Conservation (phyloP, 768 basidiomycete genomes). For the Chalciporus sphaerocephalus region DNA sequence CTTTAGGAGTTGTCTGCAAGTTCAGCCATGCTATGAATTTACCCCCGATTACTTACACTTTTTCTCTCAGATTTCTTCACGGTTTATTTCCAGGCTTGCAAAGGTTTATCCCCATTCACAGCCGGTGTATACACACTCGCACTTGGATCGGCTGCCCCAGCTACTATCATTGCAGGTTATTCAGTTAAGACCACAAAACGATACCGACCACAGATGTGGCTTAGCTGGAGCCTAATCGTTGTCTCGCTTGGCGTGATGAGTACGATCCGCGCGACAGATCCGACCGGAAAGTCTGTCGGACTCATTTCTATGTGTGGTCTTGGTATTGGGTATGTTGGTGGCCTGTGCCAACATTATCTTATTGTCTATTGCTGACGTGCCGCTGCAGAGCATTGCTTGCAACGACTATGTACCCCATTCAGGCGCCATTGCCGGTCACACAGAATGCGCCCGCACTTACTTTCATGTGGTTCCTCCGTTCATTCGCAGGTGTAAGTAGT, state of each 20-base stretch:
- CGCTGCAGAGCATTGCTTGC: slow-evolving; percentile 2
- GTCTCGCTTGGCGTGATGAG: slow-evolving; percentile 36
- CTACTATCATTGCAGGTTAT: slow-evolving; percentile 31
- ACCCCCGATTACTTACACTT: neutral
- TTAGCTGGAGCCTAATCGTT: slow-evolving; percentile 32
- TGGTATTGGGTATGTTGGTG: slow-evolving; percentile 2
- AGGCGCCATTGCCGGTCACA: slow-evolving; percentile 41
- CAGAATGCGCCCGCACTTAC: slow-evolving; percentile 43
- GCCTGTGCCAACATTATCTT: neutral
- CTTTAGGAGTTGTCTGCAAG: slow-evolving; percentile 22
- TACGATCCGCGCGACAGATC: slow-evolving; percentile 23
- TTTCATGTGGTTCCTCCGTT: slow-evolving; percentile 38
- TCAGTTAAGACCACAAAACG: slow-evolving; percentile 24
- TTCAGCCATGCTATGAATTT: neutral
- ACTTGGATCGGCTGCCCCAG: slow-evolving; percentile 25
- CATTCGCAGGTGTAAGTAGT: slow-evolving; percentile 32
- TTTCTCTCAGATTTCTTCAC: slow-evolving; percentile 38
- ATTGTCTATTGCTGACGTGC: neutral
- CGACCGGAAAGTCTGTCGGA: slow-evolving; percentile 21
- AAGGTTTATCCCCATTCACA: slow-evolving; percentile 30
- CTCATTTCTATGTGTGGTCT: neutral
- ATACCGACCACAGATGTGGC: slow-evolving; percentile 33
- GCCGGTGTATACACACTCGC: slow-evolving; percentile 26
- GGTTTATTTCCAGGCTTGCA: slow-evolving; percentile 43
- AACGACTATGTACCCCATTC: slow-evolving; percentile 41